Evolutionary conservation across 2,329 filamentous ascomycete genomes (phyloP).

Genomic region (Cadophora luteo-olivacea): DNA sequence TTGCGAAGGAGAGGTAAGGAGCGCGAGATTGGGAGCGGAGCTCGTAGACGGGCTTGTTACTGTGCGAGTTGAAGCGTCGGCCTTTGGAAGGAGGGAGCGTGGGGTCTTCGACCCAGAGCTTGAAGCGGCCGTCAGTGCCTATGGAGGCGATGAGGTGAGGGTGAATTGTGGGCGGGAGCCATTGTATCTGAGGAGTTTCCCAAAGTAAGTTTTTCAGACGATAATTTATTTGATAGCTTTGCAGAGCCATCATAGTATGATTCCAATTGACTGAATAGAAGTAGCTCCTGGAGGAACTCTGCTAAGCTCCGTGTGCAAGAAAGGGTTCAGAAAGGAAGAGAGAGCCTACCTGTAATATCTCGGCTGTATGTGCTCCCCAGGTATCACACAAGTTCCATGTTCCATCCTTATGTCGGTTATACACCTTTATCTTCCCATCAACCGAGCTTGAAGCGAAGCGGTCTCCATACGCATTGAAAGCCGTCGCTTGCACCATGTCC

Average conservation of each 20-base stretch:
- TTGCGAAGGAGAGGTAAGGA: constrained; percentile 78
- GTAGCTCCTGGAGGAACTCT: neutral
- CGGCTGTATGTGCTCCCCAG: constrained; percentile 89
- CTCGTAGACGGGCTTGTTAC: constrained; percentile 64
- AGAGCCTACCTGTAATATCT: constrained; percentile 79
- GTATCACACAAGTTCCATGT: constrained; percentile 83
- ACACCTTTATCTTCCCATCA: constrained; percentile 92
- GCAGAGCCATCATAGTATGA: neutral
- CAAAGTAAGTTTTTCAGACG: neutral
- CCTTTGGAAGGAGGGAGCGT: constrained; percentile 76
- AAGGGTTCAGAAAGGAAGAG: constrained; percentile 22
- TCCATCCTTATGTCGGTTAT: constrained; percentile 80
- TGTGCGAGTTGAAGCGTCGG: constrained; percentile 77
- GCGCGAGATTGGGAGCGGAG: constrained; percentile 38
- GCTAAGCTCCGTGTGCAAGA: no score
- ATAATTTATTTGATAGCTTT: neutral
- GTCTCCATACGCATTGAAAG: constrained; percentile 92
- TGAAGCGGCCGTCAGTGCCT: constrained; percentile 87
- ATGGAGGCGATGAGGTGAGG: constrained; percentile 86
- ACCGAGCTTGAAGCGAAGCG: constrained; percentile 90
- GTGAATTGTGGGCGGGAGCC: constrained; percentile 89
- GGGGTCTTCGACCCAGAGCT: constrained; percentile 91
- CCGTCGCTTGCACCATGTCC: constrained; percentile 59
- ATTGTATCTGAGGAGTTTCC: constrained; percentile 71
- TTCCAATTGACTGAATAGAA: neutral